phyloP scores from a whole-genome alignment of 345 rosid genomes.

The Salix udensis region DNA sequence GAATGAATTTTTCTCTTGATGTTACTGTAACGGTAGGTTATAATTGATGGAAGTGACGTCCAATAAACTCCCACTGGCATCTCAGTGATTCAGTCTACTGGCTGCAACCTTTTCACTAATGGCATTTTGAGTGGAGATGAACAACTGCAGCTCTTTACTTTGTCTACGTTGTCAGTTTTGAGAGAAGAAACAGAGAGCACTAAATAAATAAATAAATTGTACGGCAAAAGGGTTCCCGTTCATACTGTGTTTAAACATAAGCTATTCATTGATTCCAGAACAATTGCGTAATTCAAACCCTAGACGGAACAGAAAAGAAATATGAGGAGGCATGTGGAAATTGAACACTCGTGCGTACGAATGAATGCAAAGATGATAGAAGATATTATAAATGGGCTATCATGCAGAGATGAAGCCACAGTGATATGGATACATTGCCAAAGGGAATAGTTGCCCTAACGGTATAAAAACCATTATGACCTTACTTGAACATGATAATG shows the following conservation, averaged over 20 bases:
- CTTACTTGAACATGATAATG: not conserved
- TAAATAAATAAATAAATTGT: not conserved
- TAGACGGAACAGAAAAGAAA: not conserved
- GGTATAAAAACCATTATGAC: conserved; percentile 26
- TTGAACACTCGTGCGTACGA: too few relatives aligned
- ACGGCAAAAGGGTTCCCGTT: too few relatives aligned
- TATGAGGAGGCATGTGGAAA: not conserved
- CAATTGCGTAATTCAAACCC: not conserved
- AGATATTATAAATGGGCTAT: not conserved
- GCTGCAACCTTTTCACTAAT: not conserved
- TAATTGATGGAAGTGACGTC: not conserved
- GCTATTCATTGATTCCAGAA: not conserved
- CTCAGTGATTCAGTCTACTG: not conserved
- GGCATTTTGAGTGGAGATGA: not conserved
- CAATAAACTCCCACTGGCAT: too few relatives aligned
- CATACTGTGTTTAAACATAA: not conserved
- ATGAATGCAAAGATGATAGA: not conserved
- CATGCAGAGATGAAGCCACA: not conserved
- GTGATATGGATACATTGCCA: conserved; percentile 21
- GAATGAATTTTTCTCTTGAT: not conserved
- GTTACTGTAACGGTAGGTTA: not conserved
- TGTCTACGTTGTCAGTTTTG: not conserved
- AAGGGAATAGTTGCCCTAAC: conserved; percentile 45
- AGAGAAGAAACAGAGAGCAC: not conserved
- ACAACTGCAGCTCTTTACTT: not conserved